A percentile compares a stretch with the other conserved stretches of the same genome.
Evolutionary conservation across 176 grass and related monocot genomes (phyloP).

Genomic region (Musa schizocarpa): DNA sequence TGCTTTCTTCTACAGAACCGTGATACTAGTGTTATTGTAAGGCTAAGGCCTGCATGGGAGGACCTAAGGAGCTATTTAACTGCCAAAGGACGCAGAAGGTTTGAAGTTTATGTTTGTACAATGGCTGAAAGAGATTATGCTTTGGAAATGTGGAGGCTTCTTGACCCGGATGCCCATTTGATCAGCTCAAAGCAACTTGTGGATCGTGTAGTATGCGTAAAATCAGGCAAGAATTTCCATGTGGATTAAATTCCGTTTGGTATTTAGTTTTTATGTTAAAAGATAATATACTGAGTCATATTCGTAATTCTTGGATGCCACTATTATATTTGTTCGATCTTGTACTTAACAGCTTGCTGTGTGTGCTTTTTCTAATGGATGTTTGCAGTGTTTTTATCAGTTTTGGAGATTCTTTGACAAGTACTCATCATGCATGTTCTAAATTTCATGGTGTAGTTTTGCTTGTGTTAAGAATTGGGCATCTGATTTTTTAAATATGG

Average conservation of each 20-base stretch:
- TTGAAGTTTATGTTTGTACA: slow-evolving; percentile 97
- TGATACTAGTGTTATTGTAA: slow-evolving; percentile 98
- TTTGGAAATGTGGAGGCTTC: slow-evolving; percentile 98
- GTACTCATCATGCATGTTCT: neutral
- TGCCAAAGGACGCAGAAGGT: slow-evolving; percentile 84
- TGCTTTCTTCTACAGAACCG: slow-evolving; percentile 44
- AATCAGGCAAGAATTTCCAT: slow-evolving; percentile 53
- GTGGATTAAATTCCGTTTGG: neutral
- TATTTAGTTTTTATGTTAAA: neutral
- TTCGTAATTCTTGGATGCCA: neutral
- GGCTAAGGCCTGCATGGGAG: slow-evolving; percentile 93
- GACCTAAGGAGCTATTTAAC: slow-evolving; percentile 97
- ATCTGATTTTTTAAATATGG: too few relatives aligned
- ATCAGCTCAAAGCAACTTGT: slow-evolving; percentile 58
- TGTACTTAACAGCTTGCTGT: neutral
- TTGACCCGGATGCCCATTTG: slow-evolving; percentile 76
- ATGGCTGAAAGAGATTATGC: slow-evolving; percentile 98
- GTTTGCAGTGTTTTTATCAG: neutral
- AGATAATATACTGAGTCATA: neutral
- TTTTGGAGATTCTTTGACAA: neutral
- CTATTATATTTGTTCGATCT: neutral
- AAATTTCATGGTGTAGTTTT: neutral
- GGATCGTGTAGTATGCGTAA: slow-evolving; percentile 76
- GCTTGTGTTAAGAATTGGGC: too few relatives aligned
- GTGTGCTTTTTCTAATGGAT: neutral